Evolutionary conservation across 2,329 filamentous ascomycete genomes (phyloP).

Genomic region (Cytospora paraplurivora): DNA sequence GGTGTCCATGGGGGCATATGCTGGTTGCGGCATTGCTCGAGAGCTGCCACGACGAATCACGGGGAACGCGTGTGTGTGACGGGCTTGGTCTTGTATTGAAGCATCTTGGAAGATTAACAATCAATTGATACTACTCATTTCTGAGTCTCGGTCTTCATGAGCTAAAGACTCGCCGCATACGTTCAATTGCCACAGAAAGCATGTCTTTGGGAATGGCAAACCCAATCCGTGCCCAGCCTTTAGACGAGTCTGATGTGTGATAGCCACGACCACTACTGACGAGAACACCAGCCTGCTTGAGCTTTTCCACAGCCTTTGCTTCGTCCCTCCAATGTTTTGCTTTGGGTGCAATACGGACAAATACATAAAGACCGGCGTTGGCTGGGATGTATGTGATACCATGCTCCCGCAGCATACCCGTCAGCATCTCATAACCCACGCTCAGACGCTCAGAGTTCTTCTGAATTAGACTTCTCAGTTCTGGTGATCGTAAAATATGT

Average conservation of each 20-base stretch:
- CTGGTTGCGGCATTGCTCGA: background rate
- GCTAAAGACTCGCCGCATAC: no score
- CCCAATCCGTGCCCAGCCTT: conserved; percentile 2
- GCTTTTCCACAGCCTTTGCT: background rate
- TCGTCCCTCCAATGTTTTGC: conserved; percentile 1
- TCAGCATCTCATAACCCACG: background rate
- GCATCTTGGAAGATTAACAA: no score
- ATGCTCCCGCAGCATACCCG: background rate
- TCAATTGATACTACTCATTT: no score
- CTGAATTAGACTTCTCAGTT: background rate
- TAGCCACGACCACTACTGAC: background rate
- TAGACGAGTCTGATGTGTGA: background rate
- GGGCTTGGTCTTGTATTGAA: no score
- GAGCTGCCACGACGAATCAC: conserved; percentile 2
- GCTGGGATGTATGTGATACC: background rate
- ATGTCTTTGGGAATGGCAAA: background rate
- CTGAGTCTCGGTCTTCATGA: no score
- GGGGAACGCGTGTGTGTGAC: no score
- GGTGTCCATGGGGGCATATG: background rate
- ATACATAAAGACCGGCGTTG: background rate
- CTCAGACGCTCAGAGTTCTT: background rate
- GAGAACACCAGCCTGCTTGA: conserved; percentile 1
- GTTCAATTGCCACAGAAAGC: background rate
- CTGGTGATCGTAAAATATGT: background rate
- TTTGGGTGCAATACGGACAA: background rate